A percentile compares a stretch with the other conserved stretches of the same genome.
Conservation (phyloP, 345 rosid genomes). For the Syzygium grande region DNA sequence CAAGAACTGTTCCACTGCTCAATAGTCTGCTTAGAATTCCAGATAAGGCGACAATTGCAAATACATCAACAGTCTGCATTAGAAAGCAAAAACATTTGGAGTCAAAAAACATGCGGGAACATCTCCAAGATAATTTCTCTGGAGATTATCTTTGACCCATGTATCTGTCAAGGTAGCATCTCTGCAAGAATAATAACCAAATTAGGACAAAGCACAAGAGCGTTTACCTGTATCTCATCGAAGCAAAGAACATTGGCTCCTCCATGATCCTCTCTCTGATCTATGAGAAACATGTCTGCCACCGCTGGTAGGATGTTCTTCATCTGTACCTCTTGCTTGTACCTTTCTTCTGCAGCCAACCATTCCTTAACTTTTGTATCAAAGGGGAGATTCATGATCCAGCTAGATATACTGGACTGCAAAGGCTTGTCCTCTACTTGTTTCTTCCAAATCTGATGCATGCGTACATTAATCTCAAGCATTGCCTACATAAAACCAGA, state of each 20-base stretch:
- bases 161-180: neutral
- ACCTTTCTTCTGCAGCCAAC: conserved; percentile 84
- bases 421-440: conserved; percentile 56
- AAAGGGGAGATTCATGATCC: conserved; percentile 83
- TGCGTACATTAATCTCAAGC: conserved; percentile 80
- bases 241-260: conserved; percentile 93
- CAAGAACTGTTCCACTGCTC: conserved; percentile 80
- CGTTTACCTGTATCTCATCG: conserved; percentile 82
- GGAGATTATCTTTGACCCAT: neutral
- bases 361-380: conserved; percentile 83
- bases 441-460: conserved; percentile 86
- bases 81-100: conserved; percentile 21
- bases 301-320: conserved; percentile 85
- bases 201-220: neutral
- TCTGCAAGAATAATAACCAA: neutral
- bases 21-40: conserved; percentile 95
- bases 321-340: conserved; percentile 74
- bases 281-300: conserved; percentile 76
- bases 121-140: neutral
- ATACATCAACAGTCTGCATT: conserved; percentile 86
- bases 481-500: conserved; percentile 48
- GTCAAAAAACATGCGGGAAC: neutral
- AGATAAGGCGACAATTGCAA: conserved; percentile 98
- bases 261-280: conserved; percentile 36
- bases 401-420: conserved; percentile 53